phyloP scores from a whole-genome alignment of 1,284 basidiomycete genomes.

The Marasmius sp. region DNA sequence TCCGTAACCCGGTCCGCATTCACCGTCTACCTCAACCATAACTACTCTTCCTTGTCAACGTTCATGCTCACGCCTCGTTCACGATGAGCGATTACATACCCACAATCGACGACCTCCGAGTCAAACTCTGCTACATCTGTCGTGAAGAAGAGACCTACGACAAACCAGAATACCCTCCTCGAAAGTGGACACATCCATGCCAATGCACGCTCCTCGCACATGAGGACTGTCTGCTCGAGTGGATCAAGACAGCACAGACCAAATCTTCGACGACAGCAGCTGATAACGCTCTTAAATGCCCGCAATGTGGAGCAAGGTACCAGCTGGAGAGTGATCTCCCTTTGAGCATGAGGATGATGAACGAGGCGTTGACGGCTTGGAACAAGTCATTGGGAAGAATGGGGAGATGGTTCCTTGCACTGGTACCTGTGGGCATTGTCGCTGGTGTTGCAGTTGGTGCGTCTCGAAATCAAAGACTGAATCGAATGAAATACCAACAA shows the following conservation, averaged over 20 bases:
- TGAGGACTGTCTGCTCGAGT: slow-evolving; percentile 72
- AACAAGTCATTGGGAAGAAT: slow-evolving; percentile 8
- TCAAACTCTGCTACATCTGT: slow-evolving; percentile 78
- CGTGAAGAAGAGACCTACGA: slow-evolving; percentile 67
- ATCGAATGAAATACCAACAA: not conserved
- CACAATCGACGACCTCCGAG: slow-evolving; percentile 24
- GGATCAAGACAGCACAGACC: slow-evolving; percentile 69
- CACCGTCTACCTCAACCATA: too few relatives aligned
- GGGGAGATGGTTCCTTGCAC: slow-evolving; percentile 3
- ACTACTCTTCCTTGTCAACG: too few relatives aligned
- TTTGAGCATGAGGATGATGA: slow-evolving; percentile 46
- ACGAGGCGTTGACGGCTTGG: slow-evolving; percentile 38
- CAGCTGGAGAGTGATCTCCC: slow-evolving; percentile 66
- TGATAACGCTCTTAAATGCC: slow-evolving; percentile 70
- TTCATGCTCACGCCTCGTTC: not conserved
- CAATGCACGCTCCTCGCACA: slow-evolving; percentile 78
- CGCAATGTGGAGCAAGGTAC: slow-evolving; percentile 70
- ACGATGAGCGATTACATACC: slow-evolving; percentile 10
- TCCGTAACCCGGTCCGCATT: too few relatives aligned
- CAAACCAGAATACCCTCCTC: slow-evolving; percentile 43
- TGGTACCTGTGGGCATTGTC: slow-evolving; percentile 38
- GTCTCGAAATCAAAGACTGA: not conserved
- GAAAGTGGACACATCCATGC: slow-evolving; percentile 76
- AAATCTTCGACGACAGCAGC: slow-evolving; percentile 42
- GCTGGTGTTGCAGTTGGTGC: slow-evolving; percentile 27